phyloP scores from a whole-genome alignment of 768 basidiomycete species.

The Leccinum uliginosum region DNA sequence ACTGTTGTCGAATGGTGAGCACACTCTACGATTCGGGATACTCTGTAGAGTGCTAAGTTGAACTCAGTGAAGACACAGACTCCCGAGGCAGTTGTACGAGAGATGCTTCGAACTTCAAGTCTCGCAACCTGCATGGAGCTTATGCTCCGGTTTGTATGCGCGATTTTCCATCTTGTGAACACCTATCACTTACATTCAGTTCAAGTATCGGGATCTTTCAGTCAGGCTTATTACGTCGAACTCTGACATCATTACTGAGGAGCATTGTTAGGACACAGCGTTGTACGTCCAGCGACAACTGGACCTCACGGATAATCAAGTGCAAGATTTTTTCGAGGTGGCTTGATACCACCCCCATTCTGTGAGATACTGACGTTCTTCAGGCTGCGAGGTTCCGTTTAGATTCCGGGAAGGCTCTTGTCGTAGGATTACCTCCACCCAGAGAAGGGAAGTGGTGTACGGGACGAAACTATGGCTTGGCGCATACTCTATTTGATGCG shows the following conservation, averaged over 20 bases:
- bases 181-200: neutral
- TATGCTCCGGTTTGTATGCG: slow-evolving; percentile 32
- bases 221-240: slow-evolving; percentile 16
- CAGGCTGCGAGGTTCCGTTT: slow-evolving; percentile 41
- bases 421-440: slow-evolving; percentile 42
- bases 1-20: slow-evolving; percentile 44
- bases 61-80: slow-evolving; percentile 39
- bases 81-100: slow-evolving; percentile 37
- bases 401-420: slow-evolving; percentile 35
- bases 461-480: slow-evolving; percentile 40
- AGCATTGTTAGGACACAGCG: slow-evolving; percentile 36
- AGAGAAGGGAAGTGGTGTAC: slow-evolving; percentile 33
- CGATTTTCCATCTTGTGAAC: neutral
- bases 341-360: neutral
- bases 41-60: neutral
- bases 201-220: slow-evolving; percentile 40
- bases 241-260: neutral
- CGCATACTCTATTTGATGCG: slow-evolving; percentile 35
- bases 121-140: slow-evolving; percentile 35
- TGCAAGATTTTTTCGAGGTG: slow-evolving; percentile 48
- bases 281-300: slow-evolving; percentile 42
- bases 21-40: neutral
- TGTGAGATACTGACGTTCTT: neutral
- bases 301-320: slow-evolving; percentile 33
- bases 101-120: slow-evolving; percentile 33